phyloP scores from a whole-genome alignment of 768 basidiomycete species.

The Rhodotorula paludigena region DNA sequence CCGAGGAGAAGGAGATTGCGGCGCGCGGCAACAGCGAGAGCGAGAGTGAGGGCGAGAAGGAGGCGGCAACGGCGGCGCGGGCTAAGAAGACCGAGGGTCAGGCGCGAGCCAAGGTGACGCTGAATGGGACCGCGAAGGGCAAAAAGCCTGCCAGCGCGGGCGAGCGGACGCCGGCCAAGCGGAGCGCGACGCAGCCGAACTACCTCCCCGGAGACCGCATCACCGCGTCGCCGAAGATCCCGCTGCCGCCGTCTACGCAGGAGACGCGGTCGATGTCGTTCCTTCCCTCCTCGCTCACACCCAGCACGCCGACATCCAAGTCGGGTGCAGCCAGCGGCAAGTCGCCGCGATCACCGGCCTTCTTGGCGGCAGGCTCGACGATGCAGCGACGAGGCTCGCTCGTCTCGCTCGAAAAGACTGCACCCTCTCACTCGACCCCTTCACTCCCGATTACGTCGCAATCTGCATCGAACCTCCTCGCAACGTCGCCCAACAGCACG shows the following conservation, averaged over 20 bases:
- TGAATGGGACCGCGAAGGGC: slow-evolving; percentile 9
- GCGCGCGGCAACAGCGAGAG: slow-evolving; percentile 3
- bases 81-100: background rate
- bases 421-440: slow-evolving; percentile 18
- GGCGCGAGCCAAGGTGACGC: background rate
- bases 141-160: background rate
- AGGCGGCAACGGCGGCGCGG: background rate
- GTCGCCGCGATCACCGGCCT: too few relatives aligned
- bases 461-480: slow-evolving; percentile 31
- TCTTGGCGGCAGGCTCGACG: too few relatives aligned
- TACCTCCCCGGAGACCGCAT: slow-evolving; percentile 40
- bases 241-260: background rate
- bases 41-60: slow-evolving; percentile 37
- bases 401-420: background rate
- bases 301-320: background rate
- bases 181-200: slow-evolving; percentile 20
- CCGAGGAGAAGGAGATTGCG: slow-evolving; percentile 38
- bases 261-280: slow-evolving; percentile 9
- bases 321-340: background rate
- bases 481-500: background rate
- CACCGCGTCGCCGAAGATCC: slow-evolving; percentile 3
- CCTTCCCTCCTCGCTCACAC: slow-evolving; percentile 13
- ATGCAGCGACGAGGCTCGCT: slow-evolving; percentile 13
- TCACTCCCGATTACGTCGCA: slow-evolving; percentile 24
- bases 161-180: background rate